Conservation (phyloP, 208 protist genomes). For the Lotmaria passim region DNA sequence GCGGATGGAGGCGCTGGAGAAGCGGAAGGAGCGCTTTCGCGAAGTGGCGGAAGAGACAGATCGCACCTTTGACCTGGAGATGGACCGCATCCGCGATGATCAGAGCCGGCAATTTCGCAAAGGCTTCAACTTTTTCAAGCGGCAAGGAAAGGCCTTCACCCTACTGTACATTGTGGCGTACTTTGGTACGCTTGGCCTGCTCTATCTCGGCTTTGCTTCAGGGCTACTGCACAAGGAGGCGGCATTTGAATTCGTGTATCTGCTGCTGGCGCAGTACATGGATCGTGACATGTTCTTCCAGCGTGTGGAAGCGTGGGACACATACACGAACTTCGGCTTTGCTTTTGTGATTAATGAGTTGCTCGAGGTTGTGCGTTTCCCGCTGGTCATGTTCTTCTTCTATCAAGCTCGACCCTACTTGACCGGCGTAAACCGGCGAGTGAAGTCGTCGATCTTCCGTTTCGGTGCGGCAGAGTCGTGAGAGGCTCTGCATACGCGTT, state of each 20-base stretch:
- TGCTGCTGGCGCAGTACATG: slow-evolving; percentile 59
- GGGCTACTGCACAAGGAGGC: slow-evolving; percentile 73
- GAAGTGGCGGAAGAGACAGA: slow-evolving; percentile 58
- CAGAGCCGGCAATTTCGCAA: slow-evolving; percentile 58
- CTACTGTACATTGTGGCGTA: slow-evolving; percentile 68
- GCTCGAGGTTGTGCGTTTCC: slow-evolving; percentile 77
- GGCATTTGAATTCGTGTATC: slow-evolving; percentile 77
- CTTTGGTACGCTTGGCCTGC: slow-evolving; percentile 47
- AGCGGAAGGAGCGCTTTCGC: slow-evolving; percentile 27
- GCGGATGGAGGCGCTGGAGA: slow-evolving; percentile 17
- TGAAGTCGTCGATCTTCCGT: slow-evolving; percentile 79
- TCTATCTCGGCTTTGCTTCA: slow-evolving; percentile 80
- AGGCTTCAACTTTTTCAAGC: slow-evolving; percentile 79
- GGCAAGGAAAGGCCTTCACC: slow-evolving; percentile 75
- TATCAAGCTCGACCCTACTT: slow-evolving; percentile 69
- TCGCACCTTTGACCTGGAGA: slow-evolving; percentile 66
- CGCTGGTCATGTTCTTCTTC: slow-evolving; percentile 77
- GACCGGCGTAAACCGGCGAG: slow-evolving; percentile 54
- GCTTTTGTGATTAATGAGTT: slow-evolving; percentile 90
- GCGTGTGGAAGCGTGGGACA: slow-evolving; percentile 81
- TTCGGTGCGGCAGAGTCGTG: slow-evolving; percentile 58
- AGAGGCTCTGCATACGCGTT: not conserved
- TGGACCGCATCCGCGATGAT: slow-evolving; percentile 79
- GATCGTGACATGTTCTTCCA: slow-evolving; percentile 78
- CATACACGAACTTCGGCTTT: slow-evolving; percentile 89